A percentile compares a stretch with the other conserved stretches of the same genome.
Evolutionary conservation across 805 yeast genomes (phyloP).

Genomic region (Kodamaea kakaduensis): DNA sequence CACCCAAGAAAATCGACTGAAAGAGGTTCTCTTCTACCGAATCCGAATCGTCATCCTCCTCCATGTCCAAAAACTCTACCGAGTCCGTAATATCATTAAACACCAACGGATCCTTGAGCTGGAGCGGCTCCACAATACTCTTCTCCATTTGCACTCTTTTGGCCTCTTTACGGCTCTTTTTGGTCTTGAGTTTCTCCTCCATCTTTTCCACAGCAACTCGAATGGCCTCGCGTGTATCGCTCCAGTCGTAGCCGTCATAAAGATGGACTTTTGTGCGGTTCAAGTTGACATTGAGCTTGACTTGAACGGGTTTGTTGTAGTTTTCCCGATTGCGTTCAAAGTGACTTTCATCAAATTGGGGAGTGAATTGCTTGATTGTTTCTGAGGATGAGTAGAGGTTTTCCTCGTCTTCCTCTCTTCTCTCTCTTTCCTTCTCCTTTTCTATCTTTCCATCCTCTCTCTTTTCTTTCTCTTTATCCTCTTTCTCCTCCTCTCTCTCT

Average conservation of each 20-base stretch:
- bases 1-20: conserved; percentile 7
- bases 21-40: conserved; percentile 8
- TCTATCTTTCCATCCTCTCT: too few species aligned
- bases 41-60: conserved; percentile 8
- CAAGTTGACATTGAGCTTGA: conserved; percentile 30
- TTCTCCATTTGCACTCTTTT: not conserved
- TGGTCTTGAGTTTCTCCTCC: conserved; percentile 46
- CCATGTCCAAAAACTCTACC: conserved; percentile 7
- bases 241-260: conserved; percentile 94
- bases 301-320: conserved; percentile 16
- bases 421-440: too few species aligned
- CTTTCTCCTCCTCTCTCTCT: too few species aligned
- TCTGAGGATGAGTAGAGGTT: too few species aligned
- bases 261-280: conserved; percentile 45
- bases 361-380: too few species aligned
- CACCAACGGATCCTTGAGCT: not conserved
- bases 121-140: not conserved
- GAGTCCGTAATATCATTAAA: conserved; percentile 7
- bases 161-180: conserved; percentile 15
- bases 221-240: conserved; percentile 65
- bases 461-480: too few species aligned
- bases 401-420: too few species aligned
- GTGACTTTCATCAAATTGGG: conserved; percentile 25
- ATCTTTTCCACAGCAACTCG: conserved; percentile 60
- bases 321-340: conserved; percentile 12